Conservation (phyloP, 306 rosid genomes). For the Lathyrus sativus region DNA sequence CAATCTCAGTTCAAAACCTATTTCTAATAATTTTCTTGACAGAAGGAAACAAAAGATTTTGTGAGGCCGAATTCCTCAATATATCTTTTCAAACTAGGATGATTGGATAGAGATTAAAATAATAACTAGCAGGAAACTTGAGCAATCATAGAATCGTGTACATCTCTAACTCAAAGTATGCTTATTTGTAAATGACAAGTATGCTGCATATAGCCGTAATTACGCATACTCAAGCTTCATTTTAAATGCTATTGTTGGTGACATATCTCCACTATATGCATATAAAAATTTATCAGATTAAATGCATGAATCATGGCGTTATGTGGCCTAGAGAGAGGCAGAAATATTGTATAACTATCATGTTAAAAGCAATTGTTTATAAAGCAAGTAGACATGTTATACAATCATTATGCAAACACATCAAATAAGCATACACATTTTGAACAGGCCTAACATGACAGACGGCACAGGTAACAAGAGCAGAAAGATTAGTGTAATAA, state of each 20-base stretch:
- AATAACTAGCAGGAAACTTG: constrained; percentile 9
- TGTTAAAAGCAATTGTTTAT: neutral
- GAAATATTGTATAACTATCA: constrained; percentile 8
- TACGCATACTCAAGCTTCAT: constrained; percentile 15
- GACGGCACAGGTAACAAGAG: neutral
- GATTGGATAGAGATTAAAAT: neutral
- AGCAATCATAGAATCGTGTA: constrained; percentile 14
- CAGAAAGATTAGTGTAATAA: constrained; percentile 6
- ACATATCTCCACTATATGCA: constrained; percentile 7
- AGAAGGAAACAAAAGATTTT: constrained; percentile 5
- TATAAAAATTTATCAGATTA: constrained; percentile 1
- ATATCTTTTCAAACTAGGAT: neutral
- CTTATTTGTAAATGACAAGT: constrained; percentile 3
- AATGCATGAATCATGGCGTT: neutral
- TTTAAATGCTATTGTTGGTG: constrained; percentile 9
- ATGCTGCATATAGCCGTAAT: constrained; percentile 6
- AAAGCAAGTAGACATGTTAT: constrained; percentile 1
- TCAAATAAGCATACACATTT: constrained; percentile 14
- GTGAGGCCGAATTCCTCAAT: neutral
- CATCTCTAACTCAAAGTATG: constrained; percentile 21
- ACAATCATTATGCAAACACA: constrained; percentile 14
- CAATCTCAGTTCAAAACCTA: neutral
- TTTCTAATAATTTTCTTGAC: constrained; percentile 1
- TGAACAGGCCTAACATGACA: constrained; percentile 15
- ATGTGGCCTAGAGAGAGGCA: neutral